A percentile compares a stretch with the other conserved stretches of the same genome.
phyloP scores from a whole-genome alignment of 176 grass and related monocot species.

The Tillandsia leiboldiana region DNA sequence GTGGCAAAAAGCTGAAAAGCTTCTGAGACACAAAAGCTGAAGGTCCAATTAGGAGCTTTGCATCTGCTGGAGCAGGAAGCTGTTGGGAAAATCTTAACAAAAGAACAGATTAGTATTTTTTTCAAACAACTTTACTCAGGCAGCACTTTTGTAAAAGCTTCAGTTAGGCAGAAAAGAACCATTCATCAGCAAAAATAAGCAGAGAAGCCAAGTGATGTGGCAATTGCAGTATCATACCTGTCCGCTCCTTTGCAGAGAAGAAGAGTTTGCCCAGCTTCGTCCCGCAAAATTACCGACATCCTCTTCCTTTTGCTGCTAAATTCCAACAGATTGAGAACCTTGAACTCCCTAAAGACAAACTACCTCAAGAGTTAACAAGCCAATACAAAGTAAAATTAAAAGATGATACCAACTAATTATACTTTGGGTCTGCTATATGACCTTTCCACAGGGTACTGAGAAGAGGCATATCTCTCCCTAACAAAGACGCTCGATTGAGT shows the following conservation, averaged over 20 bases:
- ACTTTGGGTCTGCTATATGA: constrained; percentile 12
- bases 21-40: no score
- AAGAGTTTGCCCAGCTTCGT: constrained; percentile 74
- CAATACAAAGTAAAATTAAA: not conserved
- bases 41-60: no score
- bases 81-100: no score
- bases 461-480: constrained; percentile 57
- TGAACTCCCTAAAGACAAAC: constrained; percentile 70
- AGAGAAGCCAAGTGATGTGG: not conserved
- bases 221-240: constrained; percentile 40
- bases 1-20: no score
- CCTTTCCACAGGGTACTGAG: constrained; percentile 54
- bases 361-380: constrained; percentile 21
- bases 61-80: no score
- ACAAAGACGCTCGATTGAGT: constrained; percentile 75
- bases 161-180: constrained; percentile 5
- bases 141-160: not conserved
- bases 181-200: not conserved
- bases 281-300: constrained; percentile 87
- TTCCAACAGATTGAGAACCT: constrained; percentile 96
- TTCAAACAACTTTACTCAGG: no score
- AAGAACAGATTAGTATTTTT: no score
- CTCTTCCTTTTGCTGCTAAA: constrained; percentile 99
- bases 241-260: constrained; percentile 99
- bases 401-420: not conserved